A percentile compares a stretch with the other conserved stretches of the same genome.
Evolutionary conservation across 306 rosid genomes (phyloP).

Genomic region (Vigna trinervia): DNA sequence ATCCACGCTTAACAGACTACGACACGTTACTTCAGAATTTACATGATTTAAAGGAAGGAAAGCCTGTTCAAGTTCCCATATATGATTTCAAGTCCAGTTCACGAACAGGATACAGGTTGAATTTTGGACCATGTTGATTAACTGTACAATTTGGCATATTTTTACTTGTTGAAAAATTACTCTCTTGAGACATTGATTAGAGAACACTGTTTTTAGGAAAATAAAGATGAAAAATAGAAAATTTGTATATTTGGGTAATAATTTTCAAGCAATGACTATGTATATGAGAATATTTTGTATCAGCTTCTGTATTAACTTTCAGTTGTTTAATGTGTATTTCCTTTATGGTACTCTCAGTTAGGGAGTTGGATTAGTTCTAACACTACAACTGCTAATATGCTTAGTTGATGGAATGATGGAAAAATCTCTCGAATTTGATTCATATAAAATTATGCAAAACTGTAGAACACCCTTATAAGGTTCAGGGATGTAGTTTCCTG

Average conservation of each 20-base stretch:
- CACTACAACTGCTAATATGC: too few relatives aligned
- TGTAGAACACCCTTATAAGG: neutral
- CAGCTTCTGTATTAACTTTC: neutral
- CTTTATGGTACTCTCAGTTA: neutral
- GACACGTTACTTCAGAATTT: slow-evolving; percentile 91
- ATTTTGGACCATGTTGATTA: slow-evolving; percentile 40
- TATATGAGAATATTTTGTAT: neutral
- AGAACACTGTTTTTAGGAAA: slow-evolving; percentile 15
- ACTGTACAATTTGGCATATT: slow-evolving; percentile 39
- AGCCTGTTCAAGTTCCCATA: slow-evolving; percentile 79
- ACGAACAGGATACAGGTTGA: slow-evolving; percentile 89
- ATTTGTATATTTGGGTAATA: slow-evolving; percentile 26
- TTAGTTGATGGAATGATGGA: too few relatives aligned
- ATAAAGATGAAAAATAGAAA: slow-evolving; percentile 22
- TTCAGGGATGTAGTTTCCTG: neutral
- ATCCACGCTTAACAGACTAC: slow-evolving; percentile 99
- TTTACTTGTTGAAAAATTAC: slow-evolving; percentile 19
- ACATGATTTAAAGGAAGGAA: slow-evolving; percentile 85
- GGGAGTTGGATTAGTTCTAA: too few relatives aligned
- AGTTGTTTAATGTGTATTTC: neutral
- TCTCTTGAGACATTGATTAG: slow-evolving; percentile 18
- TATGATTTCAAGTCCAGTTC: slow-evolving; percentile 98
- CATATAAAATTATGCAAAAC: neutral
- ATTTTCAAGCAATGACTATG: slow-evolving; percentile 3
- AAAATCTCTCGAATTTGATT: too few relatives aligned